Evolutionary conservation across 768 basidiomycete genomes (phyloP), one percentile per base, ranked within the genome.

Genomic region (Roridomyces roridus): DNA sequence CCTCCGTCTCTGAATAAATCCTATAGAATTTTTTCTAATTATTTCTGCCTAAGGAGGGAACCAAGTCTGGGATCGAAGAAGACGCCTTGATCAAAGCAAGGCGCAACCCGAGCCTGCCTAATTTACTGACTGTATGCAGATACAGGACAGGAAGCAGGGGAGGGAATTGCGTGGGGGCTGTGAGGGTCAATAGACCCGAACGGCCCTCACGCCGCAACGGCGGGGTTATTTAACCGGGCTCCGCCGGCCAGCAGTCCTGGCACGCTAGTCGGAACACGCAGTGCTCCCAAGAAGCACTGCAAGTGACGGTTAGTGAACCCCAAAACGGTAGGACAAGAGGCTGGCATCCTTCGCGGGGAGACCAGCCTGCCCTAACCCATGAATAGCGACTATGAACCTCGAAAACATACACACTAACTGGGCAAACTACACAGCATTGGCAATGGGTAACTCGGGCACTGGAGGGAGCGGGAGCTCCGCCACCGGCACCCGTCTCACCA

Each of bases 401-500:
- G 44, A 52, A 18, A 41, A 23, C 14, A 34, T 31, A 9, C 24
- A 20, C 18, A 50, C 18, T 26, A 11, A 36, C 29, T 41, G 43
- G 34, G 26, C 42, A 23, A 20, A 46, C 46, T 6, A n/a, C 10
- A 26, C 9, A 31, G 29, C 29, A 31, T 31, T 31, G 29, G 29
- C 29, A 31, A 31, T 14, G 29, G 29, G 28, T 20, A 25, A 17
- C 28, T 43, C 47, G 31, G 17, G 21, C 11, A 39, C 41, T 49
- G 41, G 55, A 56, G 55, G 46, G 42, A 43, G 41, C 34, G 55
- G 41, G 20, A 40, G 47, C 35, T 49, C 55, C 55, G 29, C 41
- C 55, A 55, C 54, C 52, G 52, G 37, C 46, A 14, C 14, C 39
- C 46, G 31, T 18, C 3, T n/a, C 14, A 21, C 45, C 46, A 17